These are phyloP conservation scores for Xylaria flabelliformis DNA, from an alignment of 495 filamentous ascomycete genomes.

Conservation along the genomic window DNA sequence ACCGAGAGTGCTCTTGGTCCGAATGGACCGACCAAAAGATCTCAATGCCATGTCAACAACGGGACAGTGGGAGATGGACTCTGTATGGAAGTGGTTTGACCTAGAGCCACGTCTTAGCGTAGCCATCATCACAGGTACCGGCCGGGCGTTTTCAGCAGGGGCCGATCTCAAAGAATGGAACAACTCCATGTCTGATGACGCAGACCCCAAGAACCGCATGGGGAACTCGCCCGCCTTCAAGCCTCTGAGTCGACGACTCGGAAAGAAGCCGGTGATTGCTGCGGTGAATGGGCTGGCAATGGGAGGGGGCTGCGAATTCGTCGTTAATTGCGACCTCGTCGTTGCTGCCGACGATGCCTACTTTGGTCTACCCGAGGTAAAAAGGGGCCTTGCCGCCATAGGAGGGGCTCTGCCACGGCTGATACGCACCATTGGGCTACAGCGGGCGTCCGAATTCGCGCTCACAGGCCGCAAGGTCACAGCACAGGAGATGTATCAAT, in stretches of 20 bases:
- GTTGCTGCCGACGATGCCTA: constrained; percentile 62
- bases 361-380: constrained; percentile 77
- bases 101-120: constrained; percentile 53
- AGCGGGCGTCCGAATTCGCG: constrained; percentile 77
- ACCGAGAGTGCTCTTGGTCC: constrained; percentile 63
- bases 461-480: constrained; percentile 68
- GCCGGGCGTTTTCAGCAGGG: constrained; percentile 63
- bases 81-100: constrained; percentile 57
- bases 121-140: constrained; percentile 58
- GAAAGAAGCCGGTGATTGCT: constrained; percentile 76
- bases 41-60: constrained; percentile 57
- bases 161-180: constrained; percentile 63
- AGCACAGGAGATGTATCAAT: constrained; percentile 68
- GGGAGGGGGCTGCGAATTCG: constrained; percentile 81
- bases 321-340: constrained; percentile 76
- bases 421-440: constrained; percentile 68
- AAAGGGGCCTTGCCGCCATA: constrained; percentile 72
- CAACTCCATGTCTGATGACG: constrained; percentile 36
- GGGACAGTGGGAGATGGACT: constrained; percentile 51
- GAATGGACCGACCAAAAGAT: constrained; percentile 56
- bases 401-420: constrained; percentile 78
- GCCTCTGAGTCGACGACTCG: constrained; percentile 55
- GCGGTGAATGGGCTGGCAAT: constrained; percentile 79
- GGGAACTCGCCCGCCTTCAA: constrained; percentile 63
- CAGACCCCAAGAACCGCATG: constrained; percentile 40